These are phyloP conservation scores for Cinnamomum micranthum DNA, from an alignment of 164 flowering plant species.

Conservation along the genomic window DNA sequence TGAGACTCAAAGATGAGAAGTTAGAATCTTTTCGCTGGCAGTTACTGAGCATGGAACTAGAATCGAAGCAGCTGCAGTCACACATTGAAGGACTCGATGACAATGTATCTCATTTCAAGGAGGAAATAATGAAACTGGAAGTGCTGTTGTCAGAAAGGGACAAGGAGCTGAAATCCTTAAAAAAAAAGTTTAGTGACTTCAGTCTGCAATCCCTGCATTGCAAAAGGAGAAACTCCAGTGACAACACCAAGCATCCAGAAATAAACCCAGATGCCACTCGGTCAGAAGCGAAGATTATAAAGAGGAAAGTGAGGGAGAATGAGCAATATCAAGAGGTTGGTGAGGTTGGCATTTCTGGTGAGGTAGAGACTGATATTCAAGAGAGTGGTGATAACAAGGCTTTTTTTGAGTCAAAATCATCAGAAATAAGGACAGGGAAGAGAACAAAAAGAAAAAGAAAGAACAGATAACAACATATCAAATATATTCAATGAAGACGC, in stretches of 20 bases:
- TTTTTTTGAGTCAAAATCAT: background rate
- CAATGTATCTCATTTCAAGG: slow-evolving; percentile 45
- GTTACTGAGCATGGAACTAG: slow-evolving; percentile 68
- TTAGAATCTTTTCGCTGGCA: slow-evolving; percentile 73
- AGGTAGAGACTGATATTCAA: slow-evolving; percentile 13
- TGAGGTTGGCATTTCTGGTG: slow-evolving; percentile 13
- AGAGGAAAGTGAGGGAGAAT: slow-evolving; percentile 36
- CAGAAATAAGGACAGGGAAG: background rate
- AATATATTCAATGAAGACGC: background rate
- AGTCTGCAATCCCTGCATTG: slow-evolving; percentile 18
- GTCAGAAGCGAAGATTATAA: slow-evolving; percentile 48
- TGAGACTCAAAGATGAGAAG: slow-evolving; percentile 79
- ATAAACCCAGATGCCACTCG: slow-evolving; percentile 26
- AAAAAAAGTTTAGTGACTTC: slow-evolving; percentile 27
- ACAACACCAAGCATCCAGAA: slow-evolving; percentile 20
- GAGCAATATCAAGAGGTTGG: slow-evolving; percentile 27
- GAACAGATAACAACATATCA: background rate
- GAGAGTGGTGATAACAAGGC: background rate
- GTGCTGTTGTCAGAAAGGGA: slow-evolving; percentile 50
- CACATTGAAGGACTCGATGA: slow-evolving; percentile 55
- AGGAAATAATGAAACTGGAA: slow-evolving; percentile 55
- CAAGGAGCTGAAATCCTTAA: slow-evolving; percentile 48
- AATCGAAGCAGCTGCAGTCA: slow-evolving; percentile 63
- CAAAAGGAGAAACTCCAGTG: slow-evolving; percentile 18
- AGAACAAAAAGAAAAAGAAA: background rate